Evolutionary conservation across 352 stramenopile species (phyloP), one percentile per base, ranked within the genome.

Genomic region (Globisporangium takayamanum): DNA sequence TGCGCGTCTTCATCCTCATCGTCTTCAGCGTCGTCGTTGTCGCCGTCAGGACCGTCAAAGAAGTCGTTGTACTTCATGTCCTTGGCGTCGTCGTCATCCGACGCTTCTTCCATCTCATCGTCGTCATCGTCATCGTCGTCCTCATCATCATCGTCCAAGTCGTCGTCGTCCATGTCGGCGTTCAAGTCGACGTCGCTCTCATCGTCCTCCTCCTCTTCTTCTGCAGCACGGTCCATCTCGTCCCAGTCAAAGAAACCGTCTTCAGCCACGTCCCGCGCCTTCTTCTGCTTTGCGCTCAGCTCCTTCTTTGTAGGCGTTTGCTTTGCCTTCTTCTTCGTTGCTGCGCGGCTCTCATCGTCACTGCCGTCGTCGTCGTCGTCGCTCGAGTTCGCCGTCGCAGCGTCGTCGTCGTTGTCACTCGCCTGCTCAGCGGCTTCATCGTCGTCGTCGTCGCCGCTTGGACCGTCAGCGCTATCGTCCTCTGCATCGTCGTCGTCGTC

Each of bases 181-280:
- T 76, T 64, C 36, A 70, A 53, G 16, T 69, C 63, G 6, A 52
- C 39, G 14, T 76, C 62, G 25, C 80, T 73, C 3, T 74, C 75
- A 8, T 72, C 63, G 0, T 66, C 68, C 14, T 76, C 68, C 37
- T 84, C 79, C 47, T 89, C 79, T 37, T 89, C 84, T 57, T 94
- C 84, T 1, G 81, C 84, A 0, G 84, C 80, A 52, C 83, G 86
- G 60, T 94, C 81, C 84, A 94, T 94, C 63, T 94, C 84, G 30
- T 92, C 84, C 84, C 84, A 94, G 55, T 94, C 78, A 44, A 94
- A 94, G 63, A 94, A 94, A 0, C 80, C 80, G 42, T 92, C 84
- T 61, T 91, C 80, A 2, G 74, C 73, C 16, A 88, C 77, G 66
- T 93, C 83, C 33, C 76, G 74, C 51, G 64, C 51, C 60, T 80